These are phyloP conservation scores for Phanerodontia chrysosporium DNA, from an alignment of 768 basidiomycete genomes.

Conservation along the genomic window DNA sequence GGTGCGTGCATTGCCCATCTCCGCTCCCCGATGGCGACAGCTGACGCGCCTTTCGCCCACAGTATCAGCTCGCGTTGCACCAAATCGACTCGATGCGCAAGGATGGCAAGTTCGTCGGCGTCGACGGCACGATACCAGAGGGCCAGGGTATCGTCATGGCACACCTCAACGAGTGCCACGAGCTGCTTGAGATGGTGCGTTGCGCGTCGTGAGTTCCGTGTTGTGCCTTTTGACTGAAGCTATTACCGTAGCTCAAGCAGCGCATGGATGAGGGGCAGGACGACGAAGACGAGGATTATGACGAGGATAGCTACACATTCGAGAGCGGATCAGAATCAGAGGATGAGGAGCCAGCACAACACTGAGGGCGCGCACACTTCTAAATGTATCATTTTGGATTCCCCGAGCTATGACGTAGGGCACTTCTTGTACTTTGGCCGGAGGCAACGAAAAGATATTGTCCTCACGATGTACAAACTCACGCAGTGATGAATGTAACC, in stretches of 20 bases:
- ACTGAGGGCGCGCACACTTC: not conserved
- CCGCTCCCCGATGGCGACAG: not conserved
- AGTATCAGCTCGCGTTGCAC: conserved; percentile 93
- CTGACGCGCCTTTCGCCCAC: not conserved
- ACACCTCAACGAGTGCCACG: conserved; percentile 94
- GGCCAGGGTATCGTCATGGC: conserved; percentile 97
- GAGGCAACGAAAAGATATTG: too few relatives aligned
- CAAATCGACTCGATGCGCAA: conserved; percentile 92
- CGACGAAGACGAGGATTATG: conserved; percentile 43
- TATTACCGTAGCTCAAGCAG: conserved; percentile 85
- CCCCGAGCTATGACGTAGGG: not conserved
- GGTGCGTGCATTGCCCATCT: conserved; percentile 40
- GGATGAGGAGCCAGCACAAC: conserved; percentile 8
- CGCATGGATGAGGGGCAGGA: conserved; percentile 74
- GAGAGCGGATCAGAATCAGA: conserved; percentile 18
- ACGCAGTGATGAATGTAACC: not conserved
- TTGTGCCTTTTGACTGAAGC: too few relatives aligned
- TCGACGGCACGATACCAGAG: conserved; percentile 87
- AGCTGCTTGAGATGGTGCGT: conserved; percentile 88
- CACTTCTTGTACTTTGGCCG: not conserved
- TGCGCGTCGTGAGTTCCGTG: not conserved
- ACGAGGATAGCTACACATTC: conserved; percentile 23
- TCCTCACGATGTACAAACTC: too few relatives aligned
- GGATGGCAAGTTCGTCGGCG: conserved; percentile 90
- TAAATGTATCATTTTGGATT: not conserved